Percentiles rank a stretch among this genome's conserved stretches.
Conservation (phyloP, 768 basidiomycete species). For the Pleurotus djamor region DNA sequence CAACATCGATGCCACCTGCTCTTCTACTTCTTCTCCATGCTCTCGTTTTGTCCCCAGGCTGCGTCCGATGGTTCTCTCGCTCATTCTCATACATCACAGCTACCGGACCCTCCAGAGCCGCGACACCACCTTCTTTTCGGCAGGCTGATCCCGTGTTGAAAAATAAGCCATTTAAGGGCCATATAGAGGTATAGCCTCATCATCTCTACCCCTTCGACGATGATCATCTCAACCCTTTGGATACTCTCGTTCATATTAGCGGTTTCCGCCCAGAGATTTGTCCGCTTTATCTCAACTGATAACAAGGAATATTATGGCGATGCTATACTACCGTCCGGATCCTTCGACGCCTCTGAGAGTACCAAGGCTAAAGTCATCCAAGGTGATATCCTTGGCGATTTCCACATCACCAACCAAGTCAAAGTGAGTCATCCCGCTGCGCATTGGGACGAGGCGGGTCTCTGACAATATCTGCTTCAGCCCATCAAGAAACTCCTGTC, state of each 20-base stretch:
- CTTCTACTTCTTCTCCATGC: neutral
- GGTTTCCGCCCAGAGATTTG: conserved; percentile 29
- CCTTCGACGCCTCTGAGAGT: conserved; percentile 29
- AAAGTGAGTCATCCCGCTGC: conserved; percentile 19
- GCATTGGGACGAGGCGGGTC: neutral
- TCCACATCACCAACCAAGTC: conserved; percentile 29
- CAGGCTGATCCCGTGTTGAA: no score
- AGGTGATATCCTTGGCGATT: conserved; percentile 34
- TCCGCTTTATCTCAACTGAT: conserved; percentile 36
- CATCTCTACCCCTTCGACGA: neutral
- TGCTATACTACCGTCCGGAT: conserved; percentile 27
- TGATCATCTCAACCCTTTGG: conserved; percentile 12
- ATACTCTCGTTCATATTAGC: conserved; percentile 14
- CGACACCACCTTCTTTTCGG: no score
- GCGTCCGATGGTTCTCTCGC: no score
- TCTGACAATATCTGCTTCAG: conserved; percentile 12
- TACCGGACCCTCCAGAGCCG: no score
- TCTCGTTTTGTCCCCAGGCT: neutral
- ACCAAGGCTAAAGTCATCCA: conserved; percentile 27
- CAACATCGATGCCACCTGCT: neutral
- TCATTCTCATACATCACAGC: no score
- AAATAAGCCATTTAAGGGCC: neutral
- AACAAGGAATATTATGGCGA: conserved; percentile 34
- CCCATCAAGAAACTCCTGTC: conserved; percentile 28
- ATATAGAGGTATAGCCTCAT: neutral